Evolutionary conservation across 768 basidiomycete species (phyloP).

Genomic region (Podaxis carcinomalis): DNA sequence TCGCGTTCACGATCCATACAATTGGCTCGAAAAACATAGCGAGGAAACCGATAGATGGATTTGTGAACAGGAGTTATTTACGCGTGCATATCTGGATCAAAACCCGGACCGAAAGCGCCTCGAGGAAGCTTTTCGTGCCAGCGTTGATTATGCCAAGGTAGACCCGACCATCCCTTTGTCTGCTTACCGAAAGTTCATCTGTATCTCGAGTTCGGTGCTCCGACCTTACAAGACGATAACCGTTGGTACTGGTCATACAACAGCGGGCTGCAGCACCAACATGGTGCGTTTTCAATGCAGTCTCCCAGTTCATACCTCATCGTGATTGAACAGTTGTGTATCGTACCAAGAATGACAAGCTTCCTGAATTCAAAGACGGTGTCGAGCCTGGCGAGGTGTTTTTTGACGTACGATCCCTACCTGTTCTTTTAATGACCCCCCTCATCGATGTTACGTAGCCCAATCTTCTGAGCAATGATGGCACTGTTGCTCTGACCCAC

Average conservation of each 20-base stretch:
- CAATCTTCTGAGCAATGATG: conserved; percentile 69
- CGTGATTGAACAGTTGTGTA: conserved; percentile 44
- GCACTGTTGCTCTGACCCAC: conserved; percentile 58
- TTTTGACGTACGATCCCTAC: conserved; percentile 55
- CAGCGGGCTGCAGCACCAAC: conserved; percentile 70
- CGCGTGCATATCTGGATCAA: conserved; percentile 56
- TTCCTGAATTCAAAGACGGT: conserved; percentile 51
- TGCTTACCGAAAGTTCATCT: not conserved
- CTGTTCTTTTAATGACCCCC: conserved; percentile 5
- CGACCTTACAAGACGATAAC: conserved; percentile 55
- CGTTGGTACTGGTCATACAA: conserved; percentile 84
- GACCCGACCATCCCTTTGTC: not conserved
- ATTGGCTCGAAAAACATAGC: conserved; percentile 66
- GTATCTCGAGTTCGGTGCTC: conserved; percentile 53
- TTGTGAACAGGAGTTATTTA: conserved; percentile 53
- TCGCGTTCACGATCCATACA: conserved; percentile 64
- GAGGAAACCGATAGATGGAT: conserved; percentile 67
- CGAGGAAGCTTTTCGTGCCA: conserved; percentile 50
- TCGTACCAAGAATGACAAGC: conserved; percentile 46
- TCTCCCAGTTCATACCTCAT: conserved; percentile 1
- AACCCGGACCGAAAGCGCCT: conserved; percentile 56
- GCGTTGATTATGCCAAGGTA: conserved; percentile 42
- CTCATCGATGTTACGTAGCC: conserved; percentile 36
- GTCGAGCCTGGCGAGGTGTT: conserved; percentile 60
- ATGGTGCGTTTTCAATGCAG: conserved; percentile 24